phyloP scores from a whole-genome alignment of 1,284 basidiomycete genomes.

The Testicularia cyperi region DNA sequence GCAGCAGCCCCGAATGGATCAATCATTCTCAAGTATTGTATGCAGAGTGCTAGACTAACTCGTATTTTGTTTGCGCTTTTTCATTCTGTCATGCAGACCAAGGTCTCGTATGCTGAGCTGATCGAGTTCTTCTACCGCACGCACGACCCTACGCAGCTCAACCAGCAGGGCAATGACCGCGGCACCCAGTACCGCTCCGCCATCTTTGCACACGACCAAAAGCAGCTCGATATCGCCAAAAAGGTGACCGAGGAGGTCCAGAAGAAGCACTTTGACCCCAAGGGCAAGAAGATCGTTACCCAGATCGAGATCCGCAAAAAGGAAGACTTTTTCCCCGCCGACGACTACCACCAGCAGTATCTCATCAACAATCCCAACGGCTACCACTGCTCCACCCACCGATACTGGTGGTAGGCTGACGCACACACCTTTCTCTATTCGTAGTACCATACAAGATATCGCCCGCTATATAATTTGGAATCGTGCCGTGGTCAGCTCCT shows the following conservation, averaged over 20 bases:
- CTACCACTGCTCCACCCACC: slow-evolving; percentile 52
- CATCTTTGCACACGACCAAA: slow-evolving; percentile 78
- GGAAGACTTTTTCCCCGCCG: slow-evolving; percentile 45
- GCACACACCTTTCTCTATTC: too few species aligned
- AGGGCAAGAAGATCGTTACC: slow-evolving; percentile 76
- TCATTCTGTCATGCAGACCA: slow-evolving; percentile 36
- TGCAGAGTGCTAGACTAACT: too few species aligned
- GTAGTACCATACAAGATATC: too few species aligned
- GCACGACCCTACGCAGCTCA: slow-evolving; percentile 80
- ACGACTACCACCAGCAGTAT: slow-evolving; percentile 58
- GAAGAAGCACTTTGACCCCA: slow-evolving; percentile 71
- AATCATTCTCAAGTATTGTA: too few species aligned
- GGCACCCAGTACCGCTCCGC: slow-evolving; percentile 79
- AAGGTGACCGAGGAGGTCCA: slow-evolving; percentile 83
- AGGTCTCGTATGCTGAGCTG: slow-evolving; percentile 78
- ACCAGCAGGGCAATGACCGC: slow-evolving; percentile 60
- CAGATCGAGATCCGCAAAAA: slow-evolving; percentile 38
- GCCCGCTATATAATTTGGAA: too few species aligned
- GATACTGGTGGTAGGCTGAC: slow-evolving; percentile 28
- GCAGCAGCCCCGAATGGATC: background rate
- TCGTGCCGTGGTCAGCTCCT: too few species aligned
- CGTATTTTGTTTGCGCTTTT: too few species aligned
- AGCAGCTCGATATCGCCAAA: slow-evolving; percentile 75
- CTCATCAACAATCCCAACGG: slow-evolving; percentile 52
- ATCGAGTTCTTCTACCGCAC: slow-evolving; percentile 70